Percentiles rank a stretch among this genome's conserved stretches.
Evolutionary conservation across 139 green algal genomes (phyloP).

Genomic region (Nannochloris sp.): DNA sequence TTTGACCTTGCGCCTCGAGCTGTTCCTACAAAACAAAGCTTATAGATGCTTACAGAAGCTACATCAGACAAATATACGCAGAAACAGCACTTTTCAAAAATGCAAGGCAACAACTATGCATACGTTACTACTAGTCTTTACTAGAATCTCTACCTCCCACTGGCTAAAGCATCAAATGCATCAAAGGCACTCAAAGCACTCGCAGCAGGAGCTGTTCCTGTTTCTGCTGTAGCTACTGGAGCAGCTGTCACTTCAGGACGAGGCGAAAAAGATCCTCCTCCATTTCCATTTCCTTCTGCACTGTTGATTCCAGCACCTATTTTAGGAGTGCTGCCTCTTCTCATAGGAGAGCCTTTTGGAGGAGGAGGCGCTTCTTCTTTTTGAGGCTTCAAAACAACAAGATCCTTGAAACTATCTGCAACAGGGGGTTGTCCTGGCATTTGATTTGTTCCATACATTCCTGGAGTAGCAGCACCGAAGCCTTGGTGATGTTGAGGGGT

Average conservation of each 20-base stretch:
- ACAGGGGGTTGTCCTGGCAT: background rate
- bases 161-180: conserved; percentile 6
- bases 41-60: background rate
- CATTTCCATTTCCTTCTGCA: too few relatives aligned
- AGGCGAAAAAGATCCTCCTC: background rate
- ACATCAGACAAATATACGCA: background rate
- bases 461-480: too few relatives aligned
- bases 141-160: background rate
- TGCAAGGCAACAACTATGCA: background rate
- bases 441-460: too few relatives aligned
- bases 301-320: too few relatives aligned
- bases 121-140: background rate
- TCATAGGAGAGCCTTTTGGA: conserved; percentile 3
- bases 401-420: conserved; percentile 2
- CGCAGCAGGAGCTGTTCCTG: too few relatives aligned
- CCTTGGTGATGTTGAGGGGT: too few relatives aligned
- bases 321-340: background rate
- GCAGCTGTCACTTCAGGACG: background rate
- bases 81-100: background rate
- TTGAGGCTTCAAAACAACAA: background rate
- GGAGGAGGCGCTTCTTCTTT: conserved; percentile 3
- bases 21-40: background rate
- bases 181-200: conserved; percentile 5
- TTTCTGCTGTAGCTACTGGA: background rate
- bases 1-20: background rate